A percentile compares a stretch with the other conserved stretches of the same genome.
Evolutionary conservation across 2,329 filamentous ascomycete species (phyloP).

Genomic region (Aureobasidium melanogenum): DNA sequence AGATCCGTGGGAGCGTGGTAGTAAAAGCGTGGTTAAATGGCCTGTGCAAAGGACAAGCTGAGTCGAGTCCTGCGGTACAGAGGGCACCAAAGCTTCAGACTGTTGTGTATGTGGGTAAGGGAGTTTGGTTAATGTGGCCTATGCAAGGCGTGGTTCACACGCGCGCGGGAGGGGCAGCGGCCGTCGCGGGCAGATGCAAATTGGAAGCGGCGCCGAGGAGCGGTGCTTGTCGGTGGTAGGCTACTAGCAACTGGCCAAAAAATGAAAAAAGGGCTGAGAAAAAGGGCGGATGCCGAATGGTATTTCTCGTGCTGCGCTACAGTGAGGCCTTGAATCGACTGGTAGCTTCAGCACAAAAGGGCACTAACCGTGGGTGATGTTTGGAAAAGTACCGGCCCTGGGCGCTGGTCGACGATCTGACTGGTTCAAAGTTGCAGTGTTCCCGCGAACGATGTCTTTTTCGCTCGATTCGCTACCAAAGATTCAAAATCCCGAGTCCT

Average conservation of each 20-base stretch:
- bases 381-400: slow-evolving; percentile 11
- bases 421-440: slow-evolving; percentile 2
- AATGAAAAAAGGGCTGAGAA: slow-evolving; percentile 2
- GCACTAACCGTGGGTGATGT: slow-evolving; percentile 10
- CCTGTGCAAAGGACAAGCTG: slow-evolving; percentile 10
- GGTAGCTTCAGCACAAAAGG: slow-evolving; percentile 9
- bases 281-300: slow-evolving; percentile 2
- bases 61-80: slow-evolving; percentile 3
- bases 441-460: slow-evolving; percentile 13
- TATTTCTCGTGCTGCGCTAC: slow-evolving; percentile 7
- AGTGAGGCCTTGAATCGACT: slow-evolving; percentile 7
- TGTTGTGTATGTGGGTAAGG: not conserved
- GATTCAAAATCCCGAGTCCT: slow-evolving; percentile 8
- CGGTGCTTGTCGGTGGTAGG: not conserved
- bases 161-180: slow-evolving; percentile 2
- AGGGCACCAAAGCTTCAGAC: not conserved
- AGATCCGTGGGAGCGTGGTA: slow-evolving; percentile 4
- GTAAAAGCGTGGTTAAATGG: slow-evolving; percentile 5
- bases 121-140: not conserved
- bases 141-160: not conserved
- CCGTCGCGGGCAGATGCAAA: not conserved
- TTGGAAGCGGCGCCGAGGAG: not conserved
- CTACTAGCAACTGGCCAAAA: not conserved
- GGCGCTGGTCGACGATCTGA: slow-evolving; percentile 11
- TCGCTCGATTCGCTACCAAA: slow-evolving; percentile 13